phyloP scores from a whole-genome alignment of 495 filamentous ascomycete genomes.

The Podospora australis region DNA sequence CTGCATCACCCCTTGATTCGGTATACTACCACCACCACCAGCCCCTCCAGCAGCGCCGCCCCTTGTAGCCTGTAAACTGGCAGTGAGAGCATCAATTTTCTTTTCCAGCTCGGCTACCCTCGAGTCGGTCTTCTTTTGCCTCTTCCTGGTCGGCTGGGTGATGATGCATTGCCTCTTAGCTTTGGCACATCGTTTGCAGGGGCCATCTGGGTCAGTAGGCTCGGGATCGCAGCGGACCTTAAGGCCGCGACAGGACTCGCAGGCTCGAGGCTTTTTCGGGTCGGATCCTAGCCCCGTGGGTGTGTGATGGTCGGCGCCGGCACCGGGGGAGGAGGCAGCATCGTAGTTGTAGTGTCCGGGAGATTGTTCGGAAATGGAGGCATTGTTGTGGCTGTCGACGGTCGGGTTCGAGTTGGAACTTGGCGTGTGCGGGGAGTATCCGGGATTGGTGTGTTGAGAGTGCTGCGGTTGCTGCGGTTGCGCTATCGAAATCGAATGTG shows the following conservation, averaged over 20 bases:
- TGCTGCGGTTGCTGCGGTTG: not conserved
- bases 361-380: not conserved
- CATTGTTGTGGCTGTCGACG: not conserved
- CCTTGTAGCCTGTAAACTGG: conserved; percentile 58
- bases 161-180: conserved; percentile 72
- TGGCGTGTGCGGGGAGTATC: conserved; percentile 13
- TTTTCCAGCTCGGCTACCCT: conserved; percentile 89
- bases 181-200: conserved; percentile 85
- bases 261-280: conserved; percentile 77
- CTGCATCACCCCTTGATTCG: not conserved
- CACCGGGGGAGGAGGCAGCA: not conserved
- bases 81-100: conserved; percentile 86
- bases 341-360: not conserved
- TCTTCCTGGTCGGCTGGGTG: conserved; percentile 74
- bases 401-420: not conserved
- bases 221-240: conserved; percentile 89
- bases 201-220: conserved; percentile 50
- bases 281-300: conserved; percentile 30
- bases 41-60: conserved; percentile 12
- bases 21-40: not conserved
- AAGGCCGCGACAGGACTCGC: conserved; percentile 81
- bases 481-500: too few relatives aligned
- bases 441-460: not conserved
- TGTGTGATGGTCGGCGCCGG: conserved; percentile 32
- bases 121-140: conserved; percentile 90